phyloP scores from a whole-genome alignment of 140 eudicot species.

The Senecio squalidus region DNA sequence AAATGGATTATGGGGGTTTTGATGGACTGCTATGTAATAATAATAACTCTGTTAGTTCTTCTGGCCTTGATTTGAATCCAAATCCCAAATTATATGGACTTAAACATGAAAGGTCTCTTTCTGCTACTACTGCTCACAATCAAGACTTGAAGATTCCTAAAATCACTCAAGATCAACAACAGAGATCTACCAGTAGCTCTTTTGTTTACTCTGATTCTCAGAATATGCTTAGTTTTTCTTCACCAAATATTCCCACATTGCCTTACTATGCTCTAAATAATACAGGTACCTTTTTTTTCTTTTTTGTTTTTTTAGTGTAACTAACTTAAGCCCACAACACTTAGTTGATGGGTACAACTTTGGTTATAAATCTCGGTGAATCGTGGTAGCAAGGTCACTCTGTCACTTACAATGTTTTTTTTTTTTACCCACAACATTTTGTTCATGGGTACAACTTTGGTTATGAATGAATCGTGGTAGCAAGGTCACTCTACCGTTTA shows the following conservation, averaged over 20 bases:
- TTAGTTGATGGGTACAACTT: neutral
- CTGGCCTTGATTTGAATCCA: conserved; percentile 9
- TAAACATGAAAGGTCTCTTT: conserved; percentile 4
- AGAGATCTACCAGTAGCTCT: conserved; percentile 1
- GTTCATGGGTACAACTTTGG: too few relatives aligned
- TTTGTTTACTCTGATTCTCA: too few relatives aligned
- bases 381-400: too few relatives aligned
- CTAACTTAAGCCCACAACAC: neutral
- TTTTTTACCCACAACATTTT: too few relatives aligned
- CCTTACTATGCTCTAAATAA: conserved; percentile 15
- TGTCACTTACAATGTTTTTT: too few relatives aligned
- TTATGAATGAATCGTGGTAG: too few relatives aligned
- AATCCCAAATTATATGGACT: conserved; percentile 19
- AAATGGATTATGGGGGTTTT: conserved; percentile 24
- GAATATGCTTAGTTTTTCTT: conserved; percentile 27
- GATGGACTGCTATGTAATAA: conserved; percentile 8
- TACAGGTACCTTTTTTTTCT: neutral
- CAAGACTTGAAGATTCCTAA: conserved; percentile 17
- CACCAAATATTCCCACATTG: conserved; percentile 15
- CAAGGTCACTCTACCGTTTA: neutral
- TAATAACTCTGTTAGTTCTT: conserved; percentile 2
- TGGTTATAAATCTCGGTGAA: neutral
- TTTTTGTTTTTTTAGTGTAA: neutral
- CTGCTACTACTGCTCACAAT: conserved; percentile 5
- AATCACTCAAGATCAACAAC: conserved; percentile 11